phyloP scores from a whole-genome alignment of 1,284 basidiomycete species.

The Ustilago vetiveriae region DNA sequence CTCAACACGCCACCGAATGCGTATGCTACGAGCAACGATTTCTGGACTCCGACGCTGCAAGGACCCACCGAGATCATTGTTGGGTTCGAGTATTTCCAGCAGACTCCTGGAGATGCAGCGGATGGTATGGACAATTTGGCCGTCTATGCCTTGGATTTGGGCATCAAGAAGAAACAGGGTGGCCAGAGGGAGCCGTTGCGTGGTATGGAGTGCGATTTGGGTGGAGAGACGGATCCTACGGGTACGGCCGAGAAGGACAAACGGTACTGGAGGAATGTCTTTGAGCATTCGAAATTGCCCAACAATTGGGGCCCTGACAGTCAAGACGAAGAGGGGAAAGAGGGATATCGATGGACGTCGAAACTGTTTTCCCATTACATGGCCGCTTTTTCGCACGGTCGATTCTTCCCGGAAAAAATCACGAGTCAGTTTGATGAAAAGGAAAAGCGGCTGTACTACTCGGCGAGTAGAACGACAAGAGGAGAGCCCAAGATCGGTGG shows the following conservation, averaged over 20 bases:
- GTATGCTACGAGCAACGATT: constrained; percentile 47
- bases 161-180: constrained; percentile 24
- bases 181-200: constrained; percentile 28
- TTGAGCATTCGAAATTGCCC: constrained; percentile 57
- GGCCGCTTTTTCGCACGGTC: constrained; percentile 38
- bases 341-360: constrained; percentile 25
- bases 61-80: constrained; percentile 51
- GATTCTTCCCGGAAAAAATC: constrained; percentile 41
- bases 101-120: constrained; percentile 51
- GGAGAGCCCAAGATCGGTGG: constrained; percentile 50
- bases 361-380: constrained; percentile 55
- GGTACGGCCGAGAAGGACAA: constrained; percentile 14
- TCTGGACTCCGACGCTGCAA: constrained; percentile 44
- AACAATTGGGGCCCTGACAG: constrained; percentile 27
- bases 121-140: constrained; percentile 58
- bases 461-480: constrained; percentile 30
- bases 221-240: constrained; percentile 32
- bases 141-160: constrained; percentile 53
- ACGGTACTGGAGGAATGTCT: constrained; percentile 34
- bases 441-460: constrained; percentile 46
- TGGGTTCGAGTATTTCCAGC: constrained; percentile 51
- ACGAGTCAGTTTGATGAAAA: constrained; percentile 61
- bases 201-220: constrained; percentile 44
- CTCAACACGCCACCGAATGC: constrained; percentile 41
- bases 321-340: background rate